phyloP scores from a whole-genome alignment of 2,329 filamentous ascomycete genomes.

The Botrytis elliptica region DNA sequence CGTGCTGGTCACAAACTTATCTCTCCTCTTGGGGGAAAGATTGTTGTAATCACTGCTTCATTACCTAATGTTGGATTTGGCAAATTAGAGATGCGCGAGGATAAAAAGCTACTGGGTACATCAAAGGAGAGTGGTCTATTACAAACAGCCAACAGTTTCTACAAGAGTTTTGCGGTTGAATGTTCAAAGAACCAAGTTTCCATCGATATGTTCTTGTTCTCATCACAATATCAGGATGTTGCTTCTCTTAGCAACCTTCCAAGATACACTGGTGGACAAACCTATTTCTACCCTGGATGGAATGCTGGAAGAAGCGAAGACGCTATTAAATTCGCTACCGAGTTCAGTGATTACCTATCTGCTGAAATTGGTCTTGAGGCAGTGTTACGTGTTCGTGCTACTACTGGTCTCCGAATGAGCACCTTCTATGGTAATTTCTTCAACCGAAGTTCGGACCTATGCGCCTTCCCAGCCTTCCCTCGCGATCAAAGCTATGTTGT shows the following conservation, averaged over 20 bases:
- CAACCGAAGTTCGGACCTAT: constrained; percentile 95
- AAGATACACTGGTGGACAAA: constrained; percentile 94
- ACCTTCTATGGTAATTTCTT: constrained; percentile 99
- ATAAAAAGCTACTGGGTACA: constrained; percentile 93
- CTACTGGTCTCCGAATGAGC: constrained; percentile 91
- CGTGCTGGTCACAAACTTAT: constrained; percentile 95
- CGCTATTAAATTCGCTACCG: constrained; percentile 94
- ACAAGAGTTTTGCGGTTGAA: constrained; percentile 98
- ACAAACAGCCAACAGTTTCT: constrained; percentile 93
- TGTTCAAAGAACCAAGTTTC: constrained; percentile 99
- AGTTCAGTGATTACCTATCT: constrained; percentile 96
- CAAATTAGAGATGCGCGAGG: constrained; percentile 88
- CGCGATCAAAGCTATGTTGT: constrained; percentile 97
- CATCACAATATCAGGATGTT: constrained; percentile 94
- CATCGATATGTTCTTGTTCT: constrained; percentile 97
- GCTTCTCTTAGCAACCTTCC: constrained; percentile 94
- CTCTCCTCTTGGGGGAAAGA: constrained; percentile 89
- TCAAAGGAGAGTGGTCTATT: constrained; percentile 85
- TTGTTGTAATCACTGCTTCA: constrained; percentile 85
- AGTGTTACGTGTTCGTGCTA: constrained; percentile 90
- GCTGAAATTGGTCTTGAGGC: constrained; percentile 95
- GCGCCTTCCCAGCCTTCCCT: constrained; percentile 96
- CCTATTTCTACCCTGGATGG: constrained; percentile 97
- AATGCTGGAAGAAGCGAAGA: constrained; percentile 92
- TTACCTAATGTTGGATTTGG: constrained; percentile 88